Evolutionary conservation across 495 filamentous ascomycete genomes (phyloP), one percentile per base, ranked within the genome.

Genomic region (Usnea hakonensis): DNA sequence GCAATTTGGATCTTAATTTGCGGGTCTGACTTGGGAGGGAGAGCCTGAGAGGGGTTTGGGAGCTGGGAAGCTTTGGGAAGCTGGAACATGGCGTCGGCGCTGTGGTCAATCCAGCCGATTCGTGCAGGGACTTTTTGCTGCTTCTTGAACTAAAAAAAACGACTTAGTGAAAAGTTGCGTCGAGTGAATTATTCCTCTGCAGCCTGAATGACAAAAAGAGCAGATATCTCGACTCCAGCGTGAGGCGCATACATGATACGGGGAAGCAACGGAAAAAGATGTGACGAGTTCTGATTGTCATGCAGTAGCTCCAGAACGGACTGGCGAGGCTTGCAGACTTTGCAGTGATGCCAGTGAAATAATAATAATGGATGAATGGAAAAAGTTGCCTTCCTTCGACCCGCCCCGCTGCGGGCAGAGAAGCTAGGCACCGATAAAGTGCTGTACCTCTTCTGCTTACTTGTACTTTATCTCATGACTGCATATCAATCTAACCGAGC

Each of bases 251-350:
- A 57, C 54, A 33, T 32, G 54, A 40, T 40, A 57, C 54, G 54
- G 54, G 54, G 54, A 57, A 57, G 54, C 54, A 57, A 30, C 38
- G 60, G 48, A 52, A 56, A n/a, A 30, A 30, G 53, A 38, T 57
- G 54, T 62, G 60, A 62, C 53, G 30, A 46, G 11, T 44, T 37
- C 17, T 43, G 60, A 40, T 41, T 55, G 28, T n/a, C 52, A 62
- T 62, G 60, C 60, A 46, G 48, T 62, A 62, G 60, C 40, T 35
- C 56, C 16, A 50, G 36, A 33, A 57, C 26, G 5, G 28, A 13
- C 19, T 32, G 14, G 28, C 28, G 28, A 52, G 48, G 23, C 26
- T 32, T 52, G 48, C 48, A 52, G 35, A n/a, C n/a, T n/a, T n/a
- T n/a, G n/a, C n/a, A n/a, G n/a, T n/a, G n/a, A n/a, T n/a, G n/a